Evolutionary conservation across 2,329 filamentous ascomycete species (phyloP).

Genomic region (Fusarium poae): DNA sequence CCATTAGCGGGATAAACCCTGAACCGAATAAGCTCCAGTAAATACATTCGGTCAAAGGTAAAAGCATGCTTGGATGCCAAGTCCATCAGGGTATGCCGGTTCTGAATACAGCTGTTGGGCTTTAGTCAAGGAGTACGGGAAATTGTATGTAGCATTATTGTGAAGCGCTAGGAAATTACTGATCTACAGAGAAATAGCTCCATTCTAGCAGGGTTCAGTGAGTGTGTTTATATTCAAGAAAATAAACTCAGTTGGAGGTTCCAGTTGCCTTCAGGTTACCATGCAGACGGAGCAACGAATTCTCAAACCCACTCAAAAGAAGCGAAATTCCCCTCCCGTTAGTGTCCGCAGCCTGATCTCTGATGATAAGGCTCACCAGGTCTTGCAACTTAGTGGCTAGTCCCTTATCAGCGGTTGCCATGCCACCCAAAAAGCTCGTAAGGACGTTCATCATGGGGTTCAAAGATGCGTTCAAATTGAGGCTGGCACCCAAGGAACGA

Average conservation of each 20-base stretch:
- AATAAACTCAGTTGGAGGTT: not conserved
- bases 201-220: not conserved
- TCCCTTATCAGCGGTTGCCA: not conserved
- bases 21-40: not conserved
- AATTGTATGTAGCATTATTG: not conserved
- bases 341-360: not conserved
- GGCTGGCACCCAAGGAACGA: not conserved
- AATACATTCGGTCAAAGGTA: not conserved
- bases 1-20: not conserved
- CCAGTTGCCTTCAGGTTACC: not conserved
- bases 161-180: not conserved
- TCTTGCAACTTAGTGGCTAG: not conserved
- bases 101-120: not conserved
- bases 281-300: constrained; percentile 9
- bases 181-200: not conserved
- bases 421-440: not conserved
- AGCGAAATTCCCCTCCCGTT: not conserved
- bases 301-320: constrained; percentile 17
- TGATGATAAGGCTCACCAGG: not conserved
- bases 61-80: not conserved
- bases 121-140: not conserved
- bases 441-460: constrained; percentile 20
- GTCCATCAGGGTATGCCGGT: too few relatives aligned
- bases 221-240: not conserved
- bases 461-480: constrained; percentile 6